Evolutionary conservation across 1,139 yeast genomes (phyloP), one percentile per base, ranked within the genome.

Genomic region (Meyerozyma smithsonii): DNA sequence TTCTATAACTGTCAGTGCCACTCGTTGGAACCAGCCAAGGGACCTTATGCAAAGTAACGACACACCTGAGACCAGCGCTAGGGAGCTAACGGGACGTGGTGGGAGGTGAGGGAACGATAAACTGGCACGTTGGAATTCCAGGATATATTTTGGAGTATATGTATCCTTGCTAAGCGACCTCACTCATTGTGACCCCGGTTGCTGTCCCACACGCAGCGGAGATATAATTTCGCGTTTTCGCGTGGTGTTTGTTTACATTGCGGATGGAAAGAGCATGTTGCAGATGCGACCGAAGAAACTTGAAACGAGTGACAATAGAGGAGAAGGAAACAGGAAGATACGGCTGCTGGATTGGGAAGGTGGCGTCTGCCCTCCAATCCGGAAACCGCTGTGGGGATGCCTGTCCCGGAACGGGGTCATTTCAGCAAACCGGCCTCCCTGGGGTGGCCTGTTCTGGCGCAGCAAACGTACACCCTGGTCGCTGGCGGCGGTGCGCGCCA

Each of bases 211-310:
- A 17, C 21, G 21, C 30, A 26, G 15, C 34, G 34, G 10, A 30
- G 34, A 8, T 18, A 12, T 30, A 30, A 30, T 30, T 26, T 30
- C 34, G 34, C 34, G 34, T 30, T 30, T 30, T 30, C 16, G 21
- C 21, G 34, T n/a, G 12, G 34, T 30, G 15, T 30, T 30, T 30
- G 16, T 30, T 30, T 30, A 30, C 21, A 18, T 5, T 17, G 21
- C 20, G 21, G 21, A 15, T 30, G 14, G 12, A 30, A 11, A 4
- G n/a, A 21, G 34, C 19, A 30, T 20, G 34, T 11, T 10, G 10
- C 21, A 30, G 32, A 18, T 30, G 34, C 34, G 21, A 30, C 21
- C 4, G 34, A 30, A 30, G 34, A 30, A 30, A 30, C 34, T 11
- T 30, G 34, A 30, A 30, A 30, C 34, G 34, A 15, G 10, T 4